Conservation (phyloP, 352 stramenopile genomes). For the Globisporangium emineosum region DNA sequence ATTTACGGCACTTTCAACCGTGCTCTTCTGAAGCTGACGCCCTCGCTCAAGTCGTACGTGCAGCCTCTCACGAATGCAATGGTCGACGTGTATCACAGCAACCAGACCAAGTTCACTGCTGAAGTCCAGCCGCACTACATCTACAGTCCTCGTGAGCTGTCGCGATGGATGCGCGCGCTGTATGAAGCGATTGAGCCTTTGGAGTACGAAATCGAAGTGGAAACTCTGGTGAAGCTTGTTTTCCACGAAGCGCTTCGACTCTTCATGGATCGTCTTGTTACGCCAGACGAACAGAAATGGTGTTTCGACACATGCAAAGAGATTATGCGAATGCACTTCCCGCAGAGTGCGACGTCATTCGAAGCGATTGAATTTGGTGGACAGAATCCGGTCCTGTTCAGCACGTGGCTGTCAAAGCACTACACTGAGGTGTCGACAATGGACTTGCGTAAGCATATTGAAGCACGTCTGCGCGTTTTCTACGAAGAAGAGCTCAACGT, state of each 20-base stretch:
- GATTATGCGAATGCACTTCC: conserved; percentile 78
- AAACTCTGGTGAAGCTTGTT: conserved; percentile 97
- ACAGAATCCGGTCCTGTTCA: conserved; percentile 96
- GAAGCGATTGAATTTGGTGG: conserved; percentile 69
- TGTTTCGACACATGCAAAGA: conserved; percentile 91
- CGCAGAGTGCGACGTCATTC: conserved; percentile 69
- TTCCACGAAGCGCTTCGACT: conserved; percentile 98
- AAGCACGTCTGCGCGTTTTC: conserved; percentile 96
- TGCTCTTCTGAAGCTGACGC: conserved; percentile 98
- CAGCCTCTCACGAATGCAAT: conserved; percentile 98
- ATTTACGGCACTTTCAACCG: conserved; percentile 99
- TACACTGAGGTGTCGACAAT: conserved; percentile 93
- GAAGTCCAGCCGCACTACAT: conserved; percentile 98
- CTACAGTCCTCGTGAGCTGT: conserved; percentile 99
- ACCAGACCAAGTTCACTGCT: conserved; percentile 94
- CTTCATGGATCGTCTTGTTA: conserved; percentile 99
- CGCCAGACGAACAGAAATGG: conserved; percentile 95
- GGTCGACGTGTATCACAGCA: conserved; percentile 98
- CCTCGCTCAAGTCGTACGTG: conserved; percentile 95
- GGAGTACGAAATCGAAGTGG: conserved; percentile 93
- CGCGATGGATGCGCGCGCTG: conserved; percentile 98
- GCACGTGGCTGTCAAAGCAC: conserved; percentile 97
- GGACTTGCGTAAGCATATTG: conserved; percentile 96
- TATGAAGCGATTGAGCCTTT: conserved; percentile 97
- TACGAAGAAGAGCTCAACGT: conserved; percentile 99